Base-by-base conservation (phyloP, 129 eudicot genomes). In the Arctium lappa region DNA sequence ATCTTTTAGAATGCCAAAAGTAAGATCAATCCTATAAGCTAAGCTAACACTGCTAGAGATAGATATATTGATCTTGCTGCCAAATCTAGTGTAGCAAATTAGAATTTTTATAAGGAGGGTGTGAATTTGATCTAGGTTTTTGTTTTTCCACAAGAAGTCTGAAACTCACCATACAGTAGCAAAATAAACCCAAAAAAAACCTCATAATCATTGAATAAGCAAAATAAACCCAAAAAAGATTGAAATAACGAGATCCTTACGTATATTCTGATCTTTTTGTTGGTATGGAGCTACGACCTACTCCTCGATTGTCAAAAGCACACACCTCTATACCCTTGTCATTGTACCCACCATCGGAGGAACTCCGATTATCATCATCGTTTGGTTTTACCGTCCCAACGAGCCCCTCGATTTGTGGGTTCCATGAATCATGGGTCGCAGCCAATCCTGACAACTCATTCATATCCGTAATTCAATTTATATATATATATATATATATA, bases 221-320 rank as follows among this genome's bases (percentile, higher is more conserved):
- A 66, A 9, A 12, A 10, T 29, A 44, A 69, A 44, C 82, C 75
- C 13, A 69, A 79, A 79, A 72, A 65, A 69, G 42, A 68, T 50
- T 74, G 73, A 56, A 74, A 38, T 0, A 37, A 16, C 9, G 31
- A 29, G 71, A 74, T 46, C 30, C 93, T 86, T 81, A 93, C 99
- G 98, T 87, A 44, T 96, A 96, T 50, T 91, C 87, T 1, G 99
- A 88, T 79, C 77, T 93, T 29, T 90, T 88, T 0, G 77, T 78
- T 40, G 98, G 99, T 16, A 93, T 88, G 33, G 98, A 93, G 91
- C 97, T 96, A 34, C 80, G 92, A 81, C 99, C 99, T 86, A 96
- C 85, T 80, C 99, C 98, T 8, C 99, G 94, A 86, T 96, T 96
- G 84, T 96, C 99, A 76, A 96, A 83, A 3, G 94, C 98, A 79